These are phyloP conservation scores for Aspergillus sp. DNA, from an alignment of 2,329 filamentous ascomycete genomes.

Conservation along the genomic window DNA sequence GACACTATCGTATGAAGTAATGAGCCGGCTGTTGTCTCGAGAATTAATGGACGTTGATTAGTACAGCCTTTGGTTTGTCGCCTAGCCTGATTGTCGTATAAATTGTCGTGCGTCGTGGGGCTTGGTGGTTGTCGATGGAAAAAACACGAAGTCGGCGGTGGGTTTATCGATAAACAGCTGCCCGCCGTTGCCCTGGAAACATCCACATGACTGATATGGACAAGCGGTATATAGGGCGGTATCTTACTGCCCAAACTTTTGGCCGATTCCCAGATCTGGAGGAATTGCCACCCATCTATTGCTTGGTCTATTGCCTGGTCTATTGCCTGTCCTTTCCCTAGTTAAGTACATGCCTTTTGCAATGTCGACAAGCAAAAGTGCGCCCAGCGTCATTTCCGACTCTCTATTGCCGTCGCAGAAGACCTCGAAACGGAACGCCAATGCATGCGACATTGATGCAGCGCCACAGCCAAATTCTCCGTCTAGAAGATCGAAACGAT, in stretches of 20 bases:
- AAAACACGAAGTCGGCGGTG: neutral
- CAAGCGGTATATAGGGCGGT: neutral
- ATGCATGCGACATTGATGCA: conserved; percentile 24
- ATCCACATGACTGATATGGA: conserved; percentile 22
- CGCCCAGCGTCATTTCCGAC: conserved; percentile 3
- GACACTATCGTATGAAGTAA: conserved; percentile 47
- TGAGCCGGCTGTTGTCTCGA: too few species aligned
- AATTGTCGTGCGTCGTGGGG: neutral
- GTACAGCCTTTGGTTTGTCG: neutral
- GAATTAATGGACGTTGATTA: neutral
- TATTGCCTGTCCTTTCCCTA: too few species aligned
- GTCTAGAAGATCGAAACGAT: conserved; percentile 23
- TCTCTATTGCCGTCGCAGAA: conserved; percentile 1
- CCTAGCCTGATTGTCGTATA: neutral
- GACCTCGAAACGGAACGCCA: conserved; percentile 8
- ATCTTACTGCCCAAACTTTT: neutral
- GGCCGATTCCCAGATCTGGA: too few species aligned
- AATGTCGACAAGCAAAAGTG: conserved; percentile 5
- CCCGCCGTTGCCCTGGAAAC: conserved; percentile 25
- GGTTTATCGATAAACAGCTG: conserved; percentile 34
- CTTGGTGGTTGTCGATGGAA: neutral
- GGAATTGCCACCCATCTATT: too few species aligned
- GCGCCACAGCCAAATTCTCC: conserved; percentile 15
- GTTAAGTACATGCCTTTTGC: neutral
- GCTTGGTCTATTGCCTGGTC: too few species aligned